Percentiles rank a stretch among this genome's conserved stretches.
Evolutionary conservation across 1,284 basidiomycete genomes (phyloP).

Genomic region (Rhodotorula sp.): DNA sequence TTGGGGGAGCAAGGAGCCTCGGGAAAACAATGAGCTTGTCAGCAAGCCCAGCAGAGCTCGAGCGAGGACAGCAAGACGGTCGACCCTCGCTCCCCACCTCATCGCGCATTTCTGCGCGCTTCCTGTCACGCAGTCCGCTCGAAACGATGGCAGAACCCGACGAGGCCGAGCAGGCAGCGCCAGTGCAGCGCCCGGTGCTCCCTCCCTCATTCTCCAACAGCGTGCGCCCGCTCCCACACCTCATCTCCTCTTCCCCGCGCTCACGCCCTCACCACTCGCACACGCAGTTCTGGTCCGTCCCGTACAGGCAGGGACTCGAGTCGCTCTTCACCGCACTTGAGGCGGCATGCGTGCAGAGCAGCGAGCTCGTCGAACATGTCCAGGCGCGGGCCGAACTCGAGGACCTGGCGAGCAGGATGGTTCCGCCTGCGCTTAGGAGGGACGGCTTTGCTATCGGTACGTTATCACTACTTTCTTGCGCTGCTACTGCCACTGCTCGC

Average conservation of each 20-base stretch:
- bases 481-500: neutral
- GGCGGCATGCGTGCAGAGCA: slow-evolving; percentile 6
- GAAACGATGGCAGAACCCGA: neutral
- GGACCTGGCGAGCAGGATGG: neutral
- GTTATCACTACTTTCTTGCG: neutral
- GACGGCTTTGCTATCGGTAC: slow-evolving; percentile 32
- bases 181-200: neutral
- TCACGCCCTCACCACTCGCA: neutral
- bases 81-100: too few species aligned
- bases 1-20: too few species aligned
- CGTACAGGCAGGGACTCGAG: slow-evolving; percentile 33
- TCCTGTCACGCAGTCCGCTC: too few species aligned
- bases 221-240: neutral
- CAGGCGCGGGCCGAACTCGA: slow-evolving; percentile 7
- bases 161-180: neutral
- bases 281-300: slow-evolving; percentile 35
- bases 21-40: too few species aligned
- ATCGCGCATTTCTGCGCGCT: too few species aligned
- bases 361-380: slow-evolving; percentile 26
- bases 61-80: too few species aligned
- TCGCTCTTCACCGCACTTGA: slow-evolving; percentile 25
- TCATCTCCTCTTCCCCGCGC: neutral
- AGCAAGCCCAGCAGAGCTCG: too few species aligned
- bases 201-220: slow-evolving; percentile 1
- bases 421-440: slow-evolving; percentile 18